Percentiles rank a stretch among this genome's conserved stretches.
Conservation (phyloP, 2,329 filamentous ascomycete genomes). For the Hypocreales sp. region DNA sequence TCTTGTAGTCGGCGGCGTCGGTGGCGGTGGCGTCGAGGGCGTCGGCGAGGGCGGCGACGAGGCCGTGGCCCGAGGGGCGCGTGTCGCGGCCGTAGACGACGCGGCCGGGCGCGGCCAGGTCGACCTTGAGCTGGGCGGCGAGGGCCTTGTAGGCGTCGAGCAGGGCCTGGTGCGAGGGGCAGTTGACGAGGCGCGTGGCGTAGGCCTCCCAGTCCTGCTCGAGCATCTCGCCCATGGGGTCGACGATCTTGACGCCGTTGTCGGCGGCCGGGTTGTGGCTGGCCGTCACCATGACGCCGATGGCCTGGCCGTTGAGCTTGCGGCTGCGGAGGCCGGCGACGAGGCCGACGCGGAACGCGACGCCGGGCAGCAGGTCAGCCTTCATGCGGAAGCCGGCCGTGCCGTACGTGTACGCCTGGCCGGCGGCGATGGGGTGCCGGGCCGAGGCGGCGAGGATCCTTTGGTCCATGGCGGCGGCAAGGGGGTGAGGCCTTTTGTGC, state of each 20-base stretch:
- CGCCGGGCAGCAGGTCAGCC: slow-evolving; percentile 71
- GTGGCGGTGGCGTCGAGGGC: slow-evolving; percentile 63
- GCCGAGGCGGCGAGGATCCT: slow-evolving; percentile 44
- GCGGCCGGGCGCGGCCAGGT: slow-evolving; percentile 52
- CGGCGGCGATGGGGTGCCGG: slow-evolving; percentile 43
- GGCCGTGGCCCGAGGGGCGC: slow-evolving; percentile 72
- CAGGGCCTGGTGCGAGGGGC: slow-evolving; percentile 57
- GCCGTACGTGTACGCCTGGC: slow-evolving; percentile 46
- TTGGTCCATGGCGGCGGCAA: slow-evolving; percentile 35
- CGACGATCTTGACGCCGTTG: slow-evolving; percentile 91
- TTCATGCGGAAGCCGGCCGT: slow-evolving; percentile 56
- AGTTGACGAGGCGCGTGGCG: slow-evolving; percentile 82
- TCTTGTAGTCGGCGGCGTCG: slow-evolving; percentile 71
- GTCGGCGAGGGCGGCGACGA: slow-evolving; percentile 65
- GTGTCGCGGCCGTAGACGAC: slow-evolving; percentile 90
- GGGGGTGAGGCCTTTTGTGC: no score
- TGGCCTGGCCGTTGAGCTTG: slow-evolving; percentile 77
- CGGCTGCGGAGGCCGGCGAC: slow-evolving; percentile 78
- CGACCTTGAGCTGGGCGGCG: slow-evolving; percentile 60
- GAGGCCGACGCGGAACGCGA: slow-evolving; percentile 84
- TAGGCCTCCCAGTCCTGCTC: slow-evolving; percentile 89
- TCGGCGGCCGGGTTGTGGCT: slow-evolving; percentile 83
- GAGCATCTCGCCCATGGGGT: slow-evolving; percentile 96
- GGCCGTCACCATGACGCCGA: slow-evolving; percentile 93
- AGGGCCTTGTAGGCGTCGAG: slow-evolving; percentile 63